These are phyloP conservation scores for Lasiosphaeria ovina DNA, from an alignment of 495 filamentous ascomycete genomes.

Conservation along the genomic window DNA sequence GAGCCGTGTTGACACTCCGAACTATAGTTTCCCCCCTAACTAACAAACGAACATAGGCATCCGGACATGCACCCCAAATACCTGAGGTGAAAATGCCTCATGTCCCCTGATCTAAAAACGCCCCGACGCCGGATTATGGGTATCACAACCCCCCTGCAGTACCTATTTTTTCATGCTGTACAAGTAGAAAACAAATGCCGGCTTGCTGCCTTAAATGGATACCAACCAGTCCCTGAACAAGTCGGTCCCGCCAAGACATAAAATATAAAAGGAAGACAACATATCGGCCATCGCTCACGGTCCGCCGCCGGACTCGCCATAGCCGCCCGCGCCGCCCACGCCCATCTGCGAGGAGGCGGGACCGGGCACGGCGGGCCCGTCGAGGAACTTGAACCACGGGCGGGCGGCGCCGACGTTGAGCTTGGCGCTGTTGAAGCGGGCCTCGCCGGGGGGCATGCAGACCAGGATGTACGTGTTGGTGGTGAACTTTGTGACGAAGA, in stretches of 20 bases:
- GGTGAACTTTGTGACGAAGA: slow-evolving; percentile 89
- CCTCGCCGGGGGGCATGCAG: slow-evolving; percentile 82
- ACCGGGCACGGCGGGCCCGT: slow-evolving; percentile 33
- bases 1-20: too few relatives aligned
- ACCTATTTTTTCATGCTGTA: background rate
- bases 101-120: slow-evolving; percentile 6
- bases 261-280: background rate
- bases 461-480: slow-evolving; percentile 95
- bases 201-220: background rate
- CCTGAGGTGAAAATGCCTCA: background rate
- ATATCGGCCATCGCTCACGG: background rate
- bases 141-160: slow-evolving; percentile 18
- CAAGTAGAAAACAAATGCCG: background rate
- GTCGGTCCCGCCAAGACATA: background rate
- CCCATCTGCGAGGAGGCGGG: background rate
- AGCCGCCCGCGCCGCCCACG: background rate
- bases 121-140: slow-evolving; percentile 20
- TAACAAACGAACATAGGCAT: too few relatives aligned
- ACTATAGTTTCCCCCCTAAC: too few relatives aligned
- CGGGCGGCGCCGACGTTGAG: slow-evolving; percentile 84
- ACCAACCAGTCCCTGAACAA: background rate
- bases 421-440: slow-evolving; percentile 81
- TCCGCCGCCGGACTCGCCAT: background rate
- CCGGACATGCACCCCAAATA: too few relatives aligned
- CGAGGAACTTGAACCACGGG: slow-evolving; percentile 66